Percentiles rank a stretch among this genome's conserved stretches.
phyloP scores from a whole-genome alignment of 2,329 filamentous ascomycete genomes.

The Claviceps digitariae region DNA sequence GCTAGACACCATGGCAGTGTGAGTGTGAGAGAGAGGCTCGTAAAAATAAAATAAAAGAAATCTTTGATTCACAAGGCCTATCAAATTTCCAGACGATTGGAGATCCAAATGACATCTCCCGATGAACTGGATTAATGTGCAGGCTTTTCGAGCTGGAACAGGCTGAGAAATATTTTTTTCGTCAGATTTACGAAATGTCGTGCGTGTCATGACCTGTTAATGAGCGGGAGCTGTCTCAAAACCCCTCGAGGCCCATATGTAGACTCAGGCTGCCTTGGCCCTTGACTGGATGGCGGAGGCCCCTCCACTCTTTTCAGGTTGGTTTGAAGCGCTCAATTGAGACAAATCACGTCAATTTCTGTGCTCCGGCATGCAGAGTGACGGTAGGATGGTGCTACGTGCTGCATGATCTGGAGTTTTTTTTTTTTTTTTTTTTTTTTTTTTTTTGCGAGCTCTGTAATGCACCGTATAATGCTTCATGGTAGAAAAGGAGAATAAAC shows the following conservation, averaged over 20 bases:
- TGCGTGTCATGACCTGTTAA: background rate
- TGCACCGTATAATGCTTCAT: too few relatives aligned
- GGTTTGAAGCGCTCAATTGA: background rate
- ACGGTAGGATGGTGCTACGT: background rate
- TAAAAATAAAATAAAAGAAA: background rate
- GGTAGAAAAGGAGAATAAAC: too few relatives aligned
- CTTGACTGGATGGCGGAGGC: background rate
- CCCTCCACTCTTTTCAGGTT: background rate
- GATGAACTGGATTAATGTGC: background rate
- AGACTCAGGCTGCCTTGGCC: background rate
- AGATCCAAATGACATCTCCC: background rate
- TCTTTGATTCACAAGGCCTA: too few relatives aligned
- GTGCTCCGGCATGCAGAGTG: background rate
- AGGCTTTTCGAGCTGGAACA: background rate
- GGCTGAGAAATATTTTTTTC: background rate
- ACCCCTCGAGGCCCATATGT: too few relatives aligned
- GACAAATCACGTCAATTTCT: background rate
- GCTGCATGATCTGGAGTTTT: background rate
- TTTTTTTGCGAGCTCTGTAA: background rate
- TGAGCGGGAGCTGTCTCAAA: background rate
- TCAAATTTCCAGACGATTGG: background rate
- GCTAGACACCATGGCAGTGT: too few relatives aligned
- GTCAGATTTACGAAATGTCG: background rate
- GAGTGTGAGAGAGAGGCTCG: too few relatives aligned
- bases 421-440: background rate